A percentile compares a stretch with the other conserved stretches of the same genome.
These are phyloP conservation scores for Trapa incisa DNA, from an alignment of 345 rosid species.

Conservation along the genomic window DNA sequence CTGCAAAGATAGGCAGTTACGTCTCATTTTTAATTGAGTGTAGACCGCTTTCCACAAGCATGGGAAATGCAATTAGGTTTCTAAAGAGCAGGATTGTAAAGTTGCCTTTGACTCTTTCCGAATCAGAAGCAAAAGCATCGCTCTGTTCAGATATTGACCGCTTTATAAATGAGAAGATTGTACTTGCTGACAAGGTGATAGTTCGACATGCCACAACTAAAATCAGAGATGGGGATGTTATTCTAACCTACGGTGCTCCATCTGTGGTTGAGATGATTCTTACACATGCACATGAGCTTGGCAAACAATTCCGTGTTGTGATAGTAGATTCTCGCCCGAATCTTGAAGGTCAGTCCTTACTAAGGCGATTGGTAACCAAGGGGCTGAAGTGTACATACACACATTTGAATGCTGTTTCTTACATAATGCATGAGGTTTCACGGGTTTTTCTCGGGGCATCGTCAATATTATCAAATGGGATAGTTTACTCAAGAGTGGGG, in stretches of 20 bases:
- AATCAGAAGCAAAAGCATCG: conserved; percentile 63
- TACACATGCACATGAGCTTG: conserved; percentile 71
- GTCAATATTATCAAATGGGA: conserved; percentile 87
- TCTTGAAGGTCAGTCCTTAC: conserved; percentile 75
- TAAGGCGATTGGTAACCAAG: conserved; percentile 68
- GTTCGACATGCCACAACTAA: conserved; percentile 76
- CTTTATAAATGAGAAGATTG: conserved; percentile 75
- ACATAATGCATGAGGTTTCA: conserved; percentile 88
- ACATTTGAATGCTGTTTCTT: conserved; percentile 84
- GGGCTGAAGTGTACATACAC: conserved; percentile 83
- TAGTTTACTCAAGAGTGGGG: conserved; percentile 87
- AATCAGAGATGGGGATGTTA: conserved; percentile 90
- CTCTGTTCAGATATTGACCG: conserved; percentile 64
- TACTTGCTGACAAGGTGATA: conserved; percentile 61
- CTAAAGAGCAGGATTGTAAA: conserved; percentile 64
- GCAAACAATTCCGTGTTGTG: conserved; percentile 74
- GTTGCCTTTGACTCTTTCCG: conserved; percentile 48
- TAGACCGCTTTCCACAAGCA: conserved; percentile 85
- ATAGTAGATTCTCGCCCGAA: conserved; percentile 92
- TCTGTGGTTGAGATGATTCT: conserved; percentile 85
- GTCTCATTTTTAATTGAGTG: conserved; percentile 86
- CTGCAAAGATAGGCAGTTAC: conserved; percentile 67
- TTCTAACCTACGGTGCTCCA: conserved; percentile 72
- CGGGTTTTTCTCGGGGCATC: conserved; percentile 88
- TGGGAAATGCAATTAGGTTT: conserved; percentile 92